A percentile compares a stretch with the other conserved stretches of the same genome.
These are phyloP conservation scores for Aeschynomene evenia DNA, from an alignment of 306 rosid species.

Conservation along the genomic window DNA sequence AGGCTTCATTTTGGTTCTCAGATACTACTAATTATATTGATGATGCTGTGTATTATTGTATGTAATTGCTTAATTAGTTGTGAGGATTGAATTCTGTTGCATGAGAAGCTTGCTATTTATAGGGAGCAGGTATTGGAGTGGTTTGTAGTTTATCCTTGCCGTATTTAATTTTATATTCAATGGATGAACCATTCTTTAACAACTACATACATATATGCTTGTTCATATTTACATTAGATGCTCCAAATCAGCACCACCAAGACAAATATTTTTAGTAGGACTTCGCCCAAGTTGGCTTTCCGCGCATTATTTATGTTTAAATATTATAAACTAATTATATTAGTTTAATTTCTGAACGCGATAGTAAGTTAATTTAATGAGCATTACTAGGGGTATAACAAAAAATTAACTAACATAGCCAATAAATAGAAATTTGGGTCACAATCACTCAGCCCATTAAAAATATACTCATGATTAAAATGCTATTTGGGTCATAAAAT, in stretches of 20 bases:
- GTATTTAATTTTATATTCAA: neutral
- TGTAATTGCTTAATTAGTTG: neutral
- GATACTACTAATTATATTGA: neutral
- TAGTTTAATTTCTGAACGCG: no score
- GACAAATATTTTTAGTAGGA: neutral
- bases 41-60: neutral
- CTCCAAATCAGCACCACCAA: neutral
- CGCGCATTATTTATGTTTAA: neutral
- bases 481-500: no score
- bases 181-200: constrained; percentile 9
- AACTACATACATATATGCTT: neutral
- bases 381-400: no score
- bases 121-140: neutral
- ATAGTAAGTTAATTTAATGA: no score
- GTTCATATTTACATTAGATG: neutral
- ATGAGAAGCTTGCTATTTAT: constrained; percentile 2
- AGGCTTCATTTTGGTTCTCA: neutral
- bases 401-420: no score
- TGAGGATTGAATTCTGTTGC: neutral
- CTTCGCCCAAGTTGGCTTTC: neutral
- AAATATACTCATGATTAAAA: no score
- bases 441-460: no score
- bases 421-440: no score
- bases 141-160: neutral
- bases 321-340: no score